A percentile compares a stretch with the other conserved stretches of the same genome.
These are phyloP conservation scores for Syncephalastrum monosporum DNA, from an alignment of 371 early-diverging fungal genomes.

Conservation along the genomic window DNA sequence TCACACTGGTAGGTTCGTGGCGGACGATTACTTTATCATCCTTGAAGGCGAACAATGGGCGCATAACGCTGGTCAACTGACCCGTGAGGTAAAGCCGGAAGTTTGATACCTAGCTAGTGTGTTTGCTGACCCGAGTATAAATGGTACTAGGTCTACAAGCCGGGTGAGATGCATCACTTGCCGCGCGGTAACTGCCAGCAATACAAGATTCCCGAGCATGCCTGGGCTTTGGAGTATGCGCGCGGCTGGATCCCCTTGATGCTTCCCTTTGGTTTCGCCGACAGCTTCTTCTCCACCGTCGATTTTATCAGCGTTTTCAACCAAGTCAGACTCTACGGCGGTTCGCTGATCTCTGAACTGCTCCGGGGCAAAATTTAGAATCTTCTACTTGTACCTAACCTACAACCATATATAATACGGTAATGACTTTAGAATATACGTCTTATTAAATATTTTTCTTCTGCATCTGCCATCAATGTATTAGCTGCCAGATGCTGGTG, in stretches of 20 bases:
- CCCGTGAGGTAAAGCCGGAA: slow-evolving; percentile 23
- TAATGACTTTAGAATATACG: not conserved
- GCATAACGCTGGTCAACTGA: slow-evolving; percentile 40
- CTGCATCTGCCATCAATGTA: no score
- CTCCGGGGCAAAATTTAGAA: slow-evolving; percentile 44
- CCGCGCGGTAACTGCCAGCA: slow-evolving; percentile 48
- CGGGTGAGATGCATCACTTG: slow-evolving; percentile 54
- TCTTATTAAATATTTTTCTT: no score
- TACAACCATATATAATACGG: not conserved
- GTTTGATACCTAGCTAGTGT: no score
- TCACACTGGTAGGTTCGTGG: slow-evolving; percentile 49
- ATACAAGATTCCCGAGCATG: slow-evolving; percentile 56
- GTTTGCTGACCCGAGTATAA: not conserved
- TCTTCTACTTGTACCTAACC: not conserved
- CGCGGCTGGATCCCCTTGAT: slow-evolving; percentile 55
- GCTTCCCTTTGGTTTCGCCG: slow-evolving; percentile 55
- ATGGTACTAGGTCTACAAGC: slow-evolving; percentile 33
- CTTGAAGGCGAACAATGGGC: slow-evolving; percentile 62
- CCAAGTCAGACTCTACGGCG: slow-evolving; percentile 37
- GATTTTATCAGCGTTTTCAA: slow-evolving; percentile 35
- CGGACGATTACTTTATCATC: slow-evolving; percentile 61
- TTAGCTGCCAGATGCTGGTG: no score
- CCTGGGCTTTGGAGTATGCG: slow-evolving; percentile 58
- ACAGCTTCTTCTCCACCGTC: slow-evolving; percentile 50
- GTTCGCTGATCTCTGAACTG: slow-evolving; percentile 28